These are phyloP conservation scores for Xylariomycetidae sp. DNA, from an alignment of 2,329 filamentous ascomycete species.

Conservation along the genomic window DNA sequence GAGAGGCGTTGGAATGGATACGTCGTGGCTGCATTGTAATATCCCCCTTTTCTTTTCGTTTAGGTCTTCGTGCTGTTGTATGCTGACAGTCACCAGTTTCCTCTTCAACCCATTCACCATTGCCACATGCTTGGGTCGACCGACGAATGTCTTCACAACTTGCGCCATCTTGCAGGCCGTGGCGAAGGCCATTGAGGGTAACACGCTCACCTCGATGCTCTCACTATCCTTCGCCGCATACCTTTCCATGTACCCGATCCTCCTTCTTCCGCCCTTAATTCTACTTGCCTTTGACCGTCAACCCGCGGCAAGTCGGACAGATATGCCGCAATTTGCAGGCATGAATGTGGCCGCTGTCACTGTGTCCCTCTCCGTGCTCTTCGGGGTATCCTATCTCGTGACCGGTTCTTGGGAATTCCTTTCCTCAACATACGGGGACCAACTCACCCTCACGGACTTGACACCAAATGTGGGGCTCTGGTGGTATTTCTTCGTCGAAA, in stretches of 20 bases:
- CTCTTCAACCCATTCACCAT: conserved; percentile 95
- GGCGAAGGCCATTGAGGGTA: conserved; percentile 70
- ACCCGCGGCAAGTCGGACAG: conserved; percentile 25
- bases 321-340: conserved; percentile 43
- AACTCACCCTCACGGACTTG: conserved; percentile 83
- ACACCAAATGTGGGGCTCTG: conserved; percentile 93
- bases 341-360: conserved; percentile 48
- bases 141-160: conserved; percentile 83
- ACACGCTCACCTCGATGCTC: conserved; percentile 70
- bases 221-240: conserved; percentile 84
- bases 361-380: conserved; percentile 52
- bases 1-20: conserved; percentile 67
- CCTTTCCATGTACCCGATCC: conserved; percentile 82
- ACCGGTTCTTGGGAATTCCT: conserved; percentile 86
- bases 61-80: neutral
- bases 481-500: conserved; percentile 99
- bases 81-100: conserved; percentile 48
- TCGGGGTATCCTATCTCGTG: conserved; percentile 66
- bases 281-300: conserved; percentile 73
- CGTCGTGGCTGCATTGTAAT: conserved; percentile 73
- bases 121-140: conserved; percentile 81
- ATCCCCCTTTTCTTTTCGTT: conserved; percentile 1
- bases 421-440: conserved; percentile 83
- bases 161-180: conserved; percentile 82
- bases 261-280: conserved; percentile 77